Conservation (phyloP, 495 filamentous ascomycete species). For the Chlorociboria aeruginascens region DNA sequence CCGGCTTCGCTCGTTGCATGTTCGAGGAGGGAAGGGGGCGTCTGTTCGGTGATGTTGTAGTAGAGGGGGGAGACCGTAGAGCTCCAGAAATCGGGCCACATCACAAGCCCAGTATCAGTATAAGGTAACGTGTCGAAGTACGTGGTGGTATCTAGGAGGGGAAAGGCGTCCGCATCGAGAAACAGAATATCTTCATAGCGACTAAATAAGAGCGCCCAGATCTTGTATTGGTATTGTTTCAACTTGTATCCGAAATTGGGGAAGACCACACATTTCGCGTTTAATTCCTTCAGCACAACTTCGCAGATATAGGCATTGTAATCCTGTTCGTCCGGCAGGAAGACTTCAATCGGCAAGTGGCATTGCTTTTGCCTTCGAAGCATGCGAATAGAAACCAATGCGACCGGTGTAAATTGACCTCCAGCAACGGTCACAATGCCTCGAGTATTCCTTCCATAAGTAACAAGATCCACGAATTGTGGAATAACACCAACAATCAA, state of each 20-base stretch:
- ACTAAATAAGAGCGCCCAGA: constrained; percentile 47
- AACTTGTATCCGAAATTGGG: constrained; percentile 5
- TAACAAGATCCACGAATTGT: too few species aligned
- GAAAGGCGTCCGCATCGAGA: constrained; percentile 49
- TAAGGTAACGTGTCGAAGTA: constrained; percentile 41
- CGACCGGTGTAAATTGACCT: constrained; percentile 19
- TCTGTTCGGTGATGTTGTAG: constrained; percentile 39
- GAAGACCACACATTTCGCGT: constrained; percentile 35
- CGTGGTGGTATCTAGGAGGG: constrained; percentile 36
- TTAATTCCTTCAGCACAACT: constrained; percentile 33
- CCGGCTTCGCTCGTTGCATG: constrained; percentile 39
- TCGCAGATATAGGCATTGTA: constrained; percentile 43
- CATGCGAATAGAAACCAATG: constrained; percentile 41
- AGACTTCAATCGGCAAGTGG: constrained; percentile 44
- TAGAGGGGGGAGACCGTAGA: constrained; percentile 39
- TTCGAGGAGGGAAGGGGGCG: constrained; percentile 20
- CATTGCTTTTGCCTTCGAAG: constrained; percentile 40
- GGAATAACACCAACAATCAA: too few species aligned
- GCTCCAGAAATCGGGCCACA: constrained; percentile 53
- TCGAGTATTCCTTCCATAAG: constrained; percentile 31
- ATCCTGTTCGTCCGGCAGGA: constrained; percentile 35
- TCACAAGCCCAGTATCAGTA: constrained; percentile 38
- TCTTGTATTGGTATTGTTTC: constrained; percentile 44
- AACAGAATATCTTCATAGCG: constrained; percentile 49
- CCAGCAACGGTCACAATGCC: constrained; percentile 40